Evolutionary conservation across 371 early-diverging fungal species (phyloP).

Genomic region (Mucor plumbeus): DNA sequence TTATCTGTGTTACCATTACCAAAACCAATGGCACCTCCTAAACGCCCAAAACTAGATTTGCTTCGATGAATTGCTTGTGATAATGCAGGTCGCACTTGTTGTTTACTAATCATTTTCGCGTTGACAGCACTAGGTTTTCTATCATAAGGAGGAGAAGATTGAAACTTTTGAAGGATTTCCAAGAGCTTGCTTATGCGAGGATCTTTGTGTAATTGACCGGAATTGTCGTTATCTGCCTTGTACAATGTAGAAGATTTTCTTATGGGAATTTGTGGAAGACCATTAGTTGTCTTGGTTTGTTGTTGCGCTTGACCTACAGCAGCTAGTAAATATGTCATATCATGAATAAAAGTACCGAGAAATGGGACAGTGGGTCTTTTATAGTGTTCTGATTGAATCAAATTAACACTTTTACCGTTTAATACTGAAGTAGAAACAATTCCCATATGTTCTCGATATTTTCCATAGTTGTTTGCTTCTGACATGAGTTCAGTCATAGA

Average conservation of each 20-base stretch:
- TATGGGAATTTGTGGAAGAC: constrained; percentile 1
- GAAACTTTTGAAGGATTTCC: constrained; percentile 57
- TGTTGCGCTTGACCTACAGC: constrained; percentile 47
- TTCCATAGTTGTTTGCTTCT: constrained; percentile 74
- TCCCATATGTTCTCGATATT: constrained; percentile 73
- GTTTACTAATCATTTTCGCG: constrained; percentile 16
- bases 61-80: constrained; percentile 61
- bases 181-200: constrained; percentile 58
- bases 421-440: constrained; percentile 44
- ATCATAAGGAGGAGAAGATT: constrained; percentile 62
- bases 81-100: constrained; percentile 56
- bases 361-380: constrained; percentile 76
- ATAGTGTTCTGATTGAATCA: constrained; percentile 51
- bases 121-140: constrained; percentile 32
- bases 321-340: constrained; percentile 76
- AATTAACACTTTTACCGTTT: constrained; percentile 45
- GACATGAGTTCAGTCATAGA: constrained; percentile 67
- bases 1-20: constrained; percentile 16
- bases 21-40: constrained; percentile 43
- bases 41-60: constrained; percentile 52
- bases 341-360: constrained; percentile 81
- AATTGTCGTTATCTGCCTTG: constrained; percentile 5
- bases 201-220: constrained; percentile 46
- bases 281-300: constrained; percentile 26
- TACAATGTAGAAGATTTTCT: constrained; percentile 9